phyloP scores from a whole-genome alignment of 352 stramenopile species.

The Thraustochytrium striatum region DNA sequence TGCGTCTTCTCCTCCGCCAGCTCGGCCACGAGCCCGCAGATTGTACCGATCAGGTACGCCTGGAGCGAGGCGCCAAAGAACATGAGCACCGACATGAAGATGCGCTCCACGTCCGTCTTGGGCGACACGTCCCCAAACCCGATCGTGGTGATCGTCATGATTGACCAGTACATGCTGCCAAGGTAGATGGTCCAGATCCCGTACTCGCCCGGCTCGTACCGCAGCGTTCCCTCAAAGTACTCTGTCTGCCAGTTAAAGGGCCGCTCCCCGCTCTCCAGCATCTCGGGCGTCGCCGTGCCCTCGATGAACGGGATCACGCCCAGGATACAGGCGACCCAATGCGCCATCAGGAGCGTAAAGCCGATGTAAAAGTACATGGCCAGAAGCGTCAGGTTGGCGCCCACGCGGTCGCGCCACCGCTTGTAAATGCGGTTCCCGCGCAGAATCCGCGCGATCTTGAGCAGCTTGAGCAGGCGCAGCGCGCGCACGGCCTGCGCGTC shows the following conservation, averaged over 20 bases:
- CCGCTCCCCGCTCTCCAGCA: neutral
- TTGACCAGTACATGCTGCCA: constrained; percentile 24
- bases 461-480: constrained; percentile 49
- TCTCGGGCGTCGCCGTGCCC: neutral
- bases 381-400: constrained; percentile 27
- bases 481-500: constrained; percentile 23
- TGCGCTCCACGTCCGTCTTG: constrained; percentile 19
- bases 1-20: constrained; percentile 22
- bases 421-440: constrained; percentile 2
- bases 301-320: constrained; percentile 34
- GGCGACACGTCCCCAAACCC: constrained; percentile 38
- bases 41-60: constrained; percentile 39
- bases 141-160: constrained; percentile 44
- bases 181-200: neutral
- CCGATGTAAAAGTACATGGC: constrained; percentile 26
- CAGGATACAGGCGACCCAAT: constrained; percentile 47
- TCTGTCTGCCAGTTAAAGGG: constrained; percentile 24
- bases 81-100: constrained; percentile 42
- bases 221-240: constrained; percentile 35
- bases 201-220: neutral
- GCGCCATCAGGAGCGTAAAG: constrained; percentile 34
- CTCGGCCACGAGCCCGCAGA: constrained; percentile 38
- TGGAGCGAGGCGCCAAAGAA: constrained; percentile 21
- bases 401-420: constrained; percentile 32
- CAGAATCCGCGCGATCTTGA: constrained; percentile 37